Base-by-base conservation (phyloP, 768 basidiomycete genomes). In the Kwoniella sp. region DNA sequence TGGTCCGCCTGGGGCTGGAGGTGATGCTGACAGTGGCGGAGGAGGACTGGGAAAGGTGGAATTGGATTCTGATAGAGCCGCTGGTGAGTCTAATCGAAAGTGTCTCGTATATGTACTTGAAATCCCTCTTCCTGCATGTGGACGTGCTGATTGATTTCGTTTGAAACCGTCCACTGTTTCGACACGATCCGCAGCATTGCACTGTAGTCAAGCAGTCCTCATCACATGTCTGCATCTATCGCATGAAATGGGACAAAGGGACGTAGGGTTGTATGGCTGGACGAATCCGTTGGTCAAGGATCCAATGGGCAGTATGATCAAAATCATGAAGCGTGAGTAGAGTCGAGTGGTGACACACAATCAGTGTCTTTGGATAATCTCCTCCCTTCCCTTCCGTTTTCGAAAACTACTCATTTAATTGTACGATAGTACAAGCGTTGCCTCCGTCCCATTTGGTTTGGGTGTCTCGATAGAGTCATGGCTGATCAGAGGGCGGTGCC, bases 181-280 rank as follows among this genome's bases (percentile, higher is more conserved):
- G n/a, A n/a, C n/a, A n/a, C n/a, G n/a, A n/a, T n/a, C n/a, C n/a
- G n/a, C 29, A 60, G 58, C 50, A 17, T 30, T 26, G 1, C 36
- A 57, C 27, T 77, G 75, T 47, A 71, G 57, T 22, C 75, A 77
- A 53, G 73, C 68, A 36, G 73, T 77, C 3, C 27, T 77, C n/a
- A 49, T 74, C 8, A 72, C 70, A 15, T 77, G 75, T 58, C 60
- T 77, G 19, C 73, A 77, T 51, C 54, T 77, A 3, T 62, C 65
- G 1, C 75, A 74, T 60, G 75, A 77, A 58, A 72, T 72, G 67
- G 63, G 60, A 13, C 50, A 69, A 40, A 37, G 73, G 8, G 69
- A 73, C 26, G 73, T 74, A 6, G 75, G 75, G 7, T 48, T 63
- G 46, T 77, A 74, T 53, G 73, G 67, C 12, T 77, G 75, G 75